Conservation (phyloP, 768 basidiomycete species). For the Tulasnella calospora region DNA sequence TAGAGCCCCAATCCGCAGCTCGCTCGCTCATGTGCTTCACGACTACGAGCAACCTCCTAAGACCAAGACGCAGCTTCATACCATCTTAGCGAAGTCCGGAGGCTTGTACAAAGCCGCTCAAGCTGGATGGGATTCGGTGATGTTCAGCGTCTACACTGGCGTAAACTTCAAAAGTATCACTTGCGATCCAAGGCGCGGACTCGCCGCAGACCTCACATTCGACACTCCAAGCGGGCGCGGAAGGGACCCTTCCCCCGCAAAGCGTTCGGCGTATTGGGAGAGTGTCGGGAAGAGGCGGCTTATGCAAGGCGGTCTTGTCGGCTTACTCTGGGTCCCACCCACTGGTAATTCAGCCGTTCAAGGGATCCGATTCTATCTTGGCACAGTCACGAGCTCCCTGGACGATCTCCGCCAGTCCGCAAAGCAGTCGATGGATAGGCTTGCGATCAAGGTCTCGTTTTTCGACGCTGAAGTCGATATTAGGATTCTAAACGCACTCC, state of each 20-base stretch:
- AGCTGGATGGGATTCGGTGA: conserved; percentile 24
- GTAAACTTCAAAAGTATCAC: conserved; percentile 23
- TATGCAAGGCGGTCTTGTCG: conserved; percentile 58
- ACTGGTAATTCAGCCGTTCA: neutral
- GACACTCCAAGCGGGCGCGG: conserved; percentile 56
- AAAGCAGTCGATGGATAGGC: conserved; percentile 34
- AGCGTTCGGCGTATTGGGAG: conserved; percentile 58
- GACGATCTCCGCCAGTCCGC: conserved; percentile 48
- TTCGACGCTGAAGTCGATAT: conserved; percentile 58
- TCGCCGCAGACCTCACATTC: conserved; percentile 46
- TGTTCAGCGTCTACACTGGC: conserved; percentile 31
- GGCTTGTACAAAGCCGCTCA: conserved; percentile 30
- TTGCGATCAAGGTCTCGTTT: conserved; percentile 54
- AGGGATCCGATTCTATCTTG: conserved; percentile 45
- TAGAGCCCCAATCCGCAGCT: conserved; percentile 52
- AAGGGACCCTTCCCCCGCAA: conserved; percentile 39
- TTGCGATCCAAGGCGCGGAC: conserved; percentile 40
- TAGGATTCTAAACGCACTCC: conserved; percentile 31
- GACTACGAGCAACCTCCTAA: conserved; percentile 38
- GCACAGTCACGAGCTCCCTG: conserved; percentile 44
- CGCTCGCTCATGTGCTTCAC: conserved; percentile 47
- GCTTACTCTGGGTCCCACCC: conserved; percentile 50
- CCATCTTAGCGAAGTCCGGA: conserved; percentile 28
- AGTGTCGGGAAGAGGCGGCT: conserved; percentile 54
- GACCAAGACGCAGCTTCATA: conserved; percentile 20